phyloP scores from a whole-genome alignment of 2,329 filamentous ascomycete species.

The Colletotrichum caudatum region DNA sequence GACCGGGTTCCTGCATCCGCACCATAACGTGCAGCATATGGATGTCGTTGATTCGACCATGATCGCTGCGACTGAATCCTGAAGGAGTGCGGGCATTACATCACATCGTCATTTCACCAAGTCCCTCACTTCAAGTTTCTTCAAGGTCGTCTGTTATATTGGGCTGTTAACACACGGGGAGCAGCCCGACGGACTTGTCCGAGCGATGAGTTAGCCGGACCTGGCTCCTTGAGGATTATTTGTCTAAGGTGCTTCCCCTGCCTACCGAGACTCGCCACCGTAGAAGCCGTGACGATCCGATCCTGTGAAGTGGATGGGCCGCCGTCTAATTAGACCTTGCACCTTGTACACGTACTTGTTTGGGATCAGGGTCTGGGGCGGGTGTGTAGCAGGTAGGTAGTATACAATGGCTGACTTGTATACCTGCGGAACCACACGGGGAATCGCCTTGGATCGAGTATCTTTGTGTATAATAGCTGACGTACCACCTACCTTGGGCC shows the following conservation, averaged over 20 bases:
- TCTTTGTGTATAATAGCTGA: not conserved
- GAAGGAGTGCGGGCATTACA: constrained; percentile 17
- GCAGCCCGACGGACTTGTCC: not conserved
- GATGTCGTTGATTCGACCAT: constrained; percentile 32
- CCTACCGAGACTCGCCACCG: constrained; percentile 4
- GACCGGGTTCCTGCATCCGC: constrained; percentile 27
- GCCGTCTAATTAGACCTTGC: not conserved
- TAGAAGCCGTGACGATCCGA: not conserved
- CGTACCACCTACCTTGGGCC: not conserved
- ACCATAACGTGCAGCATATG: not conserved
- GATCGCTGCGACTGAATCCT: constrained; percentile 14
- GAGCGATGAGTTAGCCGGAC: not conserved
- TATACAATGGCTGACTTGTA: not conserved
- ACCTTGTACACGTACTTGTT: not conserved
- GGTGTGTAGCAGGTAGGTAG: not conserved
- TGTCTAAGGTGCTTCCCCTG: constrained; percentile 27
- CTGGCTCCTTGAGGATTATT: constrained; percentile 27
- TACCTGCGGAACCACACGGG: too few species aligned
- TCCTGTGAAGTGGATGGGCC: not conserved
- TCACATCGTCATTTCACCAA: not conserved
- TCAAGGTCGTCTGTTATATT: not conserved
- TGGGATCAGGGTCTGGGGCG: not conserved
- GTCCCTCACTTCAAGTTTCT: not conserved
- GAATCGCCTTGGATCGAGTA: too few species aligned
- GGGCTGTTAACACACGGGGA: not conserved